phyloP scores from a whole-genome alignment of 371 early-diverging fungal genomes.

The Mucor circinelloides region DNA sequence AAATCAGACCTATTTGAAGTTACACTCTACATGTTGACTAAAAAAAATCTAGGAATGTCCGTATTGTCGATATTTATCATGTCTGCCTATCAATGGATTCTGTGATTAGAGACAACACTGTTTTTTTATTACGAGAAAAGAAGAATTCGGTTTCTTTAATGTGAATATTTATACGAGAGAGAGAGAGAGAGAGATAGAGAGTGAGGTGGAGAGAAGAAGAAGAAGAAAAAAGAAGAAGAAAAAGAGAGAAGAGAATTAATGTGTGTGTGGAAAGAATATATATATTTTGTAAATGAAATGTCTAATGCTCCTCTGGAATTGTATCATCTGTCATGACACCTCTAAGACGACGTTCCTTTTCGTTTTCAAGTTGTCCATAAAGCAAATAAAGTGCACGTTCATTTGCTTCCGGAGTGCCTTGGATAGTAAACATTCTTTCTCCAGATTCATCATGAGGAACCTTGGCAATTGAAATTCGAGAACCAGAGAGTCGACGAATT shows the following conservation, averaged over 20 bases:
- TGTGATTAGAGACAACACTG: conserved; percentile 3
- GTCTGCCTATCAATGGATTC: conserved; percentile 16
- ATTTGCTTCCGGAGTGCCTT: conserved; percentile 84
- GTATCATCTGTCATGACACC: conserved; percentile 23
- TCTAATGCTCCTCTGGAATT: background rate
- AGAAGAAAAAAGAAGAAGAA: background rate
- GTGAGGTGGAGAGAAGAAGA: background rate
- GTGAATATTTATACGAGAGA: background rate
- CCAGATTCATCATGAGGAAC: conserved; percentile 73
- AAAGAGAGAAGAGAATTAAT: background rate
- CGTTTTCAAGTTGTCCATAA: conserved; percentile 85
- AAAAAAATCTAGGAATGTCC: conserved; percentile 2
- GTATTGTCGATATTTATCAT: conserved; percentile 15
- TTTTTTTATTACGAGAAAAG: background rate
- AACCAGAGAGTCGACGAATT: conserved; percentile 84
- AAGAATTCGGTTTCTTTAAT: background rate
- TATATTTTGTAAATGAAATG: background rate
- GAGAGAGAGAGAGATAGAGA: background rate
- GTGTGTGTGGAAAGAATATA: too few relatives aligned
- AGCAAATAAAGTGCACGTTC: conserved; percentile 88
- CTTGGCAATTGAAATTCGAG: conserved; percentile 85
- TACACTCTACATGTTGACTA: background rate
- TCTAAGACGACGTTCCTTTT: conserved; percentile 77
- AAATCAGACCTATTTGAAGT: background rate
- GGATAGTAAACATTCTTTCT: conserved; percentile 90